These are phyloP conservation scores for Alternaria gaisen DNA, from an alignment of 2,329 filamentous ascomycete genomes.

Conservation along the genomic window DNA sequence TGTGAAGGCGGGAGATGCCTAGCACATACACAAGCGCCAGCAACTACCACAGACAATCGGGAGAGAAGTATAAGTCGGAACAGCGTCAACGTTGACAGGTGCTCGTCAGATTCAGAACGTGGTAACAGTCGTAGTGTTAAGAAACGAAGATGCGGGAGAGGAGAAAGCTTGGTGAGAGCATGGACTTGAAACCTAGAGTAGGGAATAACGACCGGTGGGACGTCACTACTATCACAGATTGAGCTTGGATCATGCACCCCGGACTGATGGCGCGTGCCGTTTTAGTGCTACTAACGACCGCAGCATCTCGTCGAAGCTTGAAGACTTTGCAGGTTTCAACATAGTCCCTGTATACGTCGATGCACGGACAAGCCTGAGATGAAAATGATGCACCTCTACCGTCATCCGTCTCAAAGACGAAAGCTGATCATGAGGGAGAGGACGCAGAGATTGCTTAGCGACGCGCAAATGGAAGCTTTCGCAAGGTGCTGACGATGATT, in stretches of 20 bases:
- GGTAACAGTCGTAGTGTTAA: not conserved
- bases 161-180: slow-evolving; percentile 21
- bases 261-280: slow-evolving; percentile 24
- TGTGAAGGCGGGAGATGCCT: slow-evolving; percentile 8
- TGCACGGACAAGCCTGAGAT: not conserved
- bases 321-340: not conserved
- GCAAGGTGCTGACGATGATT: slow-evolving; percentile 4
- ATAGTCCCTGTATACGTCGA: not conserved
- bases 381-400: not conserved
- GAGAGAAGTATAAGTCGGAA: no score
- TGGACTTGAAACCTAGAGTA: slow-evolving; percentile 16
- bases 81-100: no score
- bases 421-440: not conserved
- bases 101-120: not conserved
- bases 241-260: slow-evolving; percentile 31
- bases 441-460: not conserved
- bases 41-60: not conserved
- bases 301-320: not conserved
- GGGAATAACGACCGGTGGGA: slow-evolving; percentile 24
- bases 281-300: slow-evolving; percentile 4
- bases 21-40: not conserved
- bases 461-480: not conserved
- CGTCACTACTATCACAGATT: slow-evolving; percentile 25
- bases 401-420: not conserved
- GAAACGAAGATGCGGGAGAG: slow-evolving; percentile 9